Percentiles rank a stretch among this genome's conserved stretches.
These are phyloP conservation scores for Ustilago trichophora DNA, from an alignment of 1,284 basidiomycete species.

Conservation along the genomic window DNA sequence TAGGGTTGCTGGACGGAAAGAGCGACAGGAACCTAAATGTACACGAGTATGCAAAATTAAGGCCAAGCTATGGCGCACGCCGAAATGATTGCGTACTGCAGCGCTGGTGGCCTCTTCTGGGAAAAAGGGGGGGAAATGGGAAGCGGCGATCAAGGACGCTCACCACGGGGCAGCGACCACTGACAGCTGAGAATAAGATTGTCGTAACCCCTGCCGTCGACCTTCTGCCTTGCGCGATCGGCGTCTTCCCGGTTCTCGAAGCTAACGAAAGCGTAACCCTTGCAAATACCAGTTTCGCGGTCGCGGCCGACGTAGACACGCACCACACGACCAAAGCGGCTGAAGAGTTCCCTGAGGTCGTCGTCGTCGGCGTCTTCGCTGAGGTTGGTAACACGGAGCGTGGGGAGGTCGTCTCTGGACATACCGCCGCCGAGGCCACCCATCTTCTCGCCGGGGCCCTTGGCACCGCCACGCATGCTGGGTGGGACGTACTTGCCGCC, in stretches of 20 bases:
- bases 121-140: too few species aligned
- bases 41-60: slow-evolving; percentile 12
- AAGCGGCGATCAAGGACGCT: slow-evolving; percentile 51
- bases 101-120: slow-evolving; percentile 1
- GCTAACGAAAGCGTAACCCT: slow-evolving; percentile 95
- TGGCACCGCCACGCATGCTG: slow-evolving; percentile 78
- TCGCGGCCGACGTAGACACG: slow-evolving; percentile 94
- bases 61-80: not conserved
- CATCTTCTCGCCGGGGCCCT: slow-evolving; percentile 82
- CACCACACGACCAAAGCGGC: slow-evolving; percentile 73
- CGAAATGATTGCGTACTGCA: not conserved
- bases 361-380: slow-evolving; percentile 94
- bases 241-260: slow-evolving; percentile 85
- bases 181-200: slow-evolving; percentile 86
- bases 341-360: slow-evolving; percentile 90
- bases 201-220: slow-evolving; percentile 90
- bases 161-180: slow-evolving; percentile 73
- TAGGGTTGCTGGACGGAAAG: slow-evolving; percentile 28
- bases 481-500: slow-evolving; percentile 90
- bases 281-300: slow-evolving; percentile 91
- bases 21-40: slow-evolving; percentile 29
- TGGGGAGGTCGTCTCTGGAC: slow-evolving; percentile 84
- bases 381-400: slow-evolving; percentile 95
- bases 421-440: slow-evolving; percentile 69
- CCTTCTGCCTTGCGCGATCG: slow-evolving; percentile 88